A percentile compares a stretch with the other conserved stretches of the same genome.
Conservation (phyloP, 345 rosid genomes). For the Citrus glauca region DNA sequence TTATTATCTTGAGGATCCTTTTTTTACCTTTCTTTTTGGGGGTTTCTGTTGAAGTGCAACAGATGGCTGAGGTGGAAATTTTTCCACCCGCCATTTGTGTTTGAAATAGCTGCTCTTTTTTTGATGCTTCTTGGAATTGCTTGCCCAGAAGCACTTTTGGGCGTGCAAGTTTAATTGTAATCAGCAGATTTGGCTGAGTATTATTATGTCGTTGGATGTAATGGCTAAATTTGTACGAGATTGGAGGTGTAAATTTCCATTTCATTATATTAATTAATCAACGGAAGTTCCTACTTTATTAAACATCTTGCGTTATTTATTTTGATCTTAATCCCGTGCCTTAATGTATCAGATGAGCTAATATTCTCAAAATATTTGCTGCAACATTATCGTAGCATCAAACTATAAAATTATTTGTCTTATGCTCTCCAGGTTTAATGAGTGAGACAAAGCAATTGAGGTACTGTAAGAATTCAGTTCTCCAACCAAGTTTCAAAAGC, state of each 20-base stretch:
- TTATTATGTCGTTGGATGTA: neutral
- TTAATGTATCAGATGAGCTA: too few relatives aligned
- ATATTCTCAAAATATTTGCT: too few relatives aligned
- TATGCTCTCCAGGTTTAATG: neutral
- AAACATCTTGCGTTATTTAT: neutral
- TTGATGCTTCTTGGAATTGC: neutral
- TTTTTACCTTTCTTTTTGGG: neutral
- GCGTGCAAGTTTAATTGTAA: conserved; percentile 4
- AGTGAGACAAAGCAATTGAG: conserved; percentile 15
- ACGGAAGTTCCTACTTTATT: conserved; percentile 1
- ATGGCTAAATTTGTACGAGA: neutral
- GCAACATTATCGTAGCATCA: too few relatives aligned
- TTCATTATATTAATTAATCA: conserved; percentile 1
- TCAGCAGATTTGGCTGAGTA: conserved; percentile 22
- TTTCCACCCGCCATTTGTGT: conserved; percentile 42
- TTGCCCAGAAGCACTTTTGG: neutral
- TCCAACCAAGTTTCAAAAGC: neutral
- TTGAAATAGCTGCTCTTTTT: neutral
- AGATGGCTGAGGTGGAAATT: conserved; percentile 48
- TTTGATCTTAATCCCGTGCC: neutral
- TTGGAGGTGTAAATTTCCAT: conserved; percentile 8
- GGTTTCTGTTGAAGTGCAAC: neutral
- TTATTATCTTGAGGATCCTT: conserved; percentile 4
- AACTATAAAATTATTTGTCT: neutral
- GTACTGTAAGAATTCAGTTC: neutral